Base-by-base conservation (phyloP, 1,284 basidiomycete genomes). In the Fistulinella cinereoalba region DNA sequence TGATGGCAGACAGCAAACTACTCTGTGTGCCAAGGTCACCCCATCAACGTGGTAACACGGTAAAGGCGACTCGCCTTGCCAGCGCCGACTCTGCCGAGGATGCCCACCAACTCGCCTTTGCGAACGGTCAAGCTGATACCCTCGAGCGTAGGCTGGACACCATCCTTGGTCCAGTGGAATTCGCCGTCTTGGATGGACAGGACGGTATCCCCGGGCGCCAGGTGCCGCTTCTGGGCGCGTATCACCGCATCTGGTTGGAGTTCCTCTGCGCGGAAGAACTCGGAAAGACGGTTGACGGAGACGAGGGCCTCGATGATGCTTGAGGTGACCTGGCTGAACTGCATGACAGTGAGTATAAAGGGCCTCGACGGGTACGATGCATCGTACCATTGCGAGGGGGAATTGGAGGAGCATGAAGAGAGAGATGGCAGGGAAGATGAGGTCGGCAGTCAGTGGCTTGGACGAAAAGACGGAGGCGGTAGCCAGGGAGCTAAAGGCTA, bases 351-450 rank as follows among this genome's bases (percentile, higher is more conserved):
- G 23, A 9, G 9, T 18, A 4, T 6, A n/a, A 19, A 12, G 12
- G 7, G 11, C 16, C 12, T 11, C 6, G 16, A 27, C 13, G 6
- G n/a, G n/a, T 7, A 18, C 21, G 7, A 12, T 16, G 15, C 10
- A 7, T 52, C 67, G 27, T 61, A 86, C 82, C 85, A 96, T 92
- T 1, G 83, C 87, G 28, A 97, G 74, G 19, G 95, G 93, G 73
- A 97, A 89, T 56, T 86, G 80, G 27, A 97, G 73, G 1, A 98
- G 76, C 77, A 92, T 88, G 73, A 97, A 98, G 32, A 98, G 73
- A 0, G 92, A 88, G 44, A 98, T 92, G 0, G 92, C 85, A 4
- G 95, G 95, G 77, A 98, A 98, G 57, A 97, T 93, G 51, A 94
- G 74, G 58, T 97, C 92, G 2, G 89, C 82, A 0, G 95, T 97